Base-by-base conservation (phyloP, 2,329 filamentous ascomycete genomes). In the Pseudohalonectria lignicola region DNA sequence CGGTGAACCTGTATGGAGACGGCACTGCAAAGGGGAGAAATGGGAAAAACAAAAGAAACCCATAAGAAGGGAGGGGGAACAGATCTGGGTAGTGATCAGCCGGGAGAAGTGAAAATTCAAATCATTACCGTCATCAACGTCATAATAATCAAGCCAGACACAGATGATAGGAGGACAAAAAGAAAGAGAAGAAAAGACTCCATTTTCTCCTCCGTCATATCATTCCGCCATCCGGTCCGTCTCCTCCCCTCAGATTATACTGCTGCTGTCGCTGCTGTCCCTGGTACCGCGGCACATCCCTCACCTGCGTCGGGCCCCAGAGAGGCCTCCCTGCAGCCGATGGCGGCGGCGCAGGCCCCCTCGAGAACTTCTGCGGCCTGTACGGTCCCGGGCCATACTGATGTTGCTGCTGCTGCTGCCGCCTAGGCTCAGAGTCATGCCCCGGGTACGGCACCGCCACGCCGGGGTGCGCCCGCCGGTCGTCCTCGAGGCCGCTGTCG, bases 401-500 rank as follows among this genome's bases (percentile, higher is more conserved):
- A 10, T 31, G 30, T 28, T 37, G 34, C 11, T 15, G 21, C 26
- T 20, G 30, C 4, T 31, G 30, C 5, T 18, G 23, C 15, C 19
- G n/a, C 15, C 13, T 9, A 4, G 34, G 30, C 16, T 29, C 11
- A 9, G 19, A 11, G 25, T 15, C 17, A 25, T 36, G 19, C 11
- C 9, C 25, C 16, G 26, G 23, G 25, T 36, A 36, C 9, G 23
- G 34, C 8, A 19, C 16, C 10, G 23, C 34, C 12, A 19, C 23
- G 15, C 16, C 39, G 19, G 30, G 29, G 18, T 31, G 16, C 35
- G 34, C 11, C 23, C 12, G 9, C 3, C 15, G 28, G 16, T 39
- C 34, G 23, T 42, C 41, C 39, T 39, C n/a, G 19, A 23, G n/a
- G 21, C 45, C 36, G n/a, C n/a, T n/a, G n/a, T n/a, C n/a, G n/a